Evolutionary conservation across 2,329 filamentous ascomycete genomes (phyloP).

Genomic region (Phymatotrichopsis omnivora): DNA sequence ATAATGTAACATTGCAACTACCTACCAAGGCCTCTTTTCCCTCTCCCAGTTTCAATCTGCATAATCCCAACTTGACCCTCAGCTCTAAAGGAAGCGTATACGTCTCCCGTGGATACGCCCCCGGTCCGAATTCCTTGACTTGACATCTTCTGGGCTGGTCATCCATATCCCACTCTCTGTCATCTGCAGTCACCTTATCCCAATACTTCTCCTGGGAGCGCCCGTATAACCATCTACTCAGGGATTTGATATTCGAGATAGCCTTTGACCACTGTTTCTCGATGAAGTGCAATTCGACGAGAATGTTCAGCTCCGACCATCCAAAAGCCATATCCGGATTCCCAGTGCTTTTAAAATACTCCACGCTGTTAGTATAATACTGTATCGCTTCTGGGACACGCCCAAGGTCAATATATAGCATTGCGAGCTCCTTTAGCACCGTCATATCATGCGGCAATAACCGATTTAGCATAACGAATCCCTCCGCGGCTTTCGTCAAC

Average conservation of each 20-base stretch:
- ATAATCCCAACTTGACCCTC: slow-evolving; percentile 71
- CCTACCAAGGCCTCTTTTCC: slow-evolving; percentile 64
- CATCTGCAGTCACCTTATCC: slow-evolving; percentile 61
- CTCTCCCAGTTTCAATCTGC: slow-evolving; percentile 61
- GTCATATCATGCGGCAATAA: slow-evolving; percentile 43
- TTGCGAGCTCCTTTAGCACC: slow-evolving; percentile 34
- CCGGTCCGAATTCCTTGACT: slow-evolving; percentile 51
- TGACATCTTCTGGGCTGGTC: slow-evolving; percentile 55
- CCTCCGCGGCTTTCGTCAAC: slow-evolving; percentile 40
- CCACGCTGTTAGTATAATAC: slow-evolving; percentile 33
- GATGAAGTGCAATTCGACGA: slow-evolving; percentile 67
- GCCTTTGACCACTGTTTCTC: slow-evolving; percentile 54
- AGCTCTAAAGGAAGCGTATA: slow-evolving; percentile 75
- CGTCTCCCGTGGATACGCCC: slow-evolving; percentile 43
- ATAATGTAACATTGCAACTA: slow-evolving; percentile 19
- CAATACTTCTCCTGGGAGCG: slow-evolving; percentile 65
- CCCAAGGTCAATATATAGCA: slow-evolving; percentile 33
- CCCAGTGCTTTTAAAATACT: slow-evolving; percentile 38
- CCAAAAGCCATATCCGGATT: slow-evolving; percentile 39
- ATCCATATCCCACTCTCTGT: slow-evolving; percentile 78
- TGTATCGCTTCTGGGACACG: slow-evolving; percentile 33
- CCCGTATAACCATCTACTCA: slow-evolving; percentile 75
- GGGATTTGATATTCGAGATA: slow-evolving; percentile 56
- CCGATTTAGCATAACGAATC: slow-evolving; percentile 47
- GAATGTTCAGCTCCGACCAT: slow-evolving; percentile 81